Percentiles rank a stretch among this genome's conserved stretches.
phyloP scores from a whole-genome alignment of 2,329 filamentous ascomycete genomes.

The Xylariaceae sp. region DNA sequence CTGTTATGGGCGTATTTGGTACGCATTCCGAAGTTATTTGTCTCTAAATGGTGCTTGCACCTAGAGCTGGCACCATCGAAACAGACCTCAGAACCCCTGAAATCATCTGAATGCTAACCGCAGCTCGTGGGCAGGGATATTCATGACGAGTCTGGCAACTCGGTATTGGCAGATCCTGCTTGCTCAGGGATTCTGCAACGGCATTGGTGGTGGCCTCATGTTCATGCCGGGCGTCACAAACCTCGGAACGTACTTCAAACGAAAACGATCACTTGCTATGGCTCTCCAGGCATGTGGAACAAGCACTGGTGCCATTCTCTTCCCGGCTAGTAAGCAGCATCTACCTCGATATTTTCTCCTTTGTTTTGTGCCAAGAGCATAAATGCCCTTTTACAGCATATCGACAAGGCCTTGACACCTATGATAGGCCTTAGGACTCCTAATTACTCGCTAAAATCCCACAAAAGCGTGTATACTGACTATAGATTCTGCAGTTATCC shows the following conservation, averaged over 20 bases:
- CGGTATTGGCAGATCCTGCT: conserved; percentile 41
- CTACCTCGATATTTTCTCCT: neutral
- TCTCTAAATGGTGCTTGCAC: neutral
- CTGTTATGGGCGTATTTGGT: conserved; percentile 10
- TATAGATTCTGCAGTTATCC: conserved; percentile 37
- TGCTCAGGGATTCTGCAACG: conserved; percentile 29
- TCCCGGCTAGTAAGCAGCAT: conserved; percentile 30
- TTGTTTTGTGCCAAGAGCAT: neutral
- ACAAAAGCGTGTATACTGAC: neutral
- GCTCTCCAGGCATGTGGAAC: conserved; percentile 28
- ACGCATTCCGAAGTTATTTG: neutral
- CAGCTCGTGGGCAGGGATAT: conserved; percentile 33
- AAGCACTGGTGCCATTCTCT: conserved; percentile 42
- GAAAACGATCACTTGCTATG: conserved; percentile 31
- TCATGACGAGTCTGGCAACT: conserved; percentile 43
- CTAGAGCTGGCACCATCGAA: neutral
- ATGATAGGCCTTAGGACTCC: neutral
- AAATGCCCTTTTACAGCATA: too few species aligned
- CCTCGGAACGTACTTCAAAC: conserved; percentile 37
- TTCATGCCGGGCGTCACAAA: conserved; percentile 27
- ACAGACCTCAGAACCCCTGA: neutral
- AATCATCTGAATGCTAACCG: neutral
- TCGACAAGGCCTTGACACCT: too few species aligned
- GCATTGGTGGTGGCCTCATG: conserved; percentile 28
- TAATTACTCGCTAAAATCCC: neutral